These are phyloP conservation scores for Stipa capillata DNA, from an alignment of 176 grass and related monocot genomes.

Conservation along the genomic window DNA sequence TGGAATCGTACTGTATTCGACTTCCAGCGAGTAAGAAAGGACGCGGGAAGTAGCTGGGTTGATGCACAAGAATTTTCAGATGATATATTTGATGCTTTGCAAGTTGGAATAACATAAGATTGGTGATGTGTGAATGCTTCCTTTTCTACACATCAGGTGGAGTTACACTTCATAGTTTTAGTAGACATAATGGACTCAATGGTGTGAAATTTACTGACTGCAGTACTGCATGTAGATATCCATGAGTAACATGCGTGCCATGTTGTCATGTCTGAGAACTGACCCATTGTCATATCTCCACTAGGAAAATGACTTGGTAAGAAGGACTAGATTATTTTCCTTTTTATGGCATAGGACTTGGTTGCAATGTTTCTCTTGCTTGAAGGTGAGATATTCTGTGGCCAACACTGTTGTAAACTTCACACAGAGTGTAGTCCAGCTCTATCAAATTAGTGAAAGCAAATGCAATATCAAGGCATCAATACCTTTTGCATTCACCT, in stretches of 20 bases:
- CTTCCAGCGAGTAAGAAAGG: conserved; percentile 32
- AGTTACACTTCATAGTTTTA: background rate
- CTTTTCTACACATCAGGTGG: background rate
- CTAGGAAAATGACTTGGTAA: background rate
- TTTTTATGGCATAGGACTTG: background rate
- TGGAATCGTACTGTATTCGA: conserved; percentile 29
- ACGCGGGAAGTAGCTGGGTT: conserved; percentile 49
- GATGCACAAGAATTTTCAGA: conserved; percentile 21
- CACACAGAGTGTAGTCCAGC: too few species aligned
- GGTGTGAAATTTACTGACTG: background rate
- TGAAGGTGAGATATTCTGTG: background rate
- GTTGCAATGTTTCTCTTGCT: background rate
- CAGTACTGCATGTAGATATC: too few species aligned
- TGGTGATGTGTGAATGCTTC: background rate
- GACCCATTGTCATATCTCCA: background rate
- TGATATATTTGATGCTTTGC: conserved; percentile 23
- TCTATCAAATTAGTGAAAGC: background rate
- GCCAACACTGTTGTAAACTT: background rate
- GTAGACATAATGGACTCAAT: conserved; percentile 7
- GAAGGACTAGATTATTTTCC: background rate
- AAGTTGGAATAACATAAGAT: conserved; percentile 30
- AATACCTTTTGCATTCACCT: background rate
- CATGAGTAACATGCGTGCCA: background rate
- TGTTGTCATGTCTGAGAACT: background rate
- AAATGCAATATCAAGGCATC: background rate